Evolutionary conservation across 2,329 filamentous ascomycete species (phyloP), one percentile per base, ranked within the genome.

Genomic region (Fusarium praegraminearum): DNA sequence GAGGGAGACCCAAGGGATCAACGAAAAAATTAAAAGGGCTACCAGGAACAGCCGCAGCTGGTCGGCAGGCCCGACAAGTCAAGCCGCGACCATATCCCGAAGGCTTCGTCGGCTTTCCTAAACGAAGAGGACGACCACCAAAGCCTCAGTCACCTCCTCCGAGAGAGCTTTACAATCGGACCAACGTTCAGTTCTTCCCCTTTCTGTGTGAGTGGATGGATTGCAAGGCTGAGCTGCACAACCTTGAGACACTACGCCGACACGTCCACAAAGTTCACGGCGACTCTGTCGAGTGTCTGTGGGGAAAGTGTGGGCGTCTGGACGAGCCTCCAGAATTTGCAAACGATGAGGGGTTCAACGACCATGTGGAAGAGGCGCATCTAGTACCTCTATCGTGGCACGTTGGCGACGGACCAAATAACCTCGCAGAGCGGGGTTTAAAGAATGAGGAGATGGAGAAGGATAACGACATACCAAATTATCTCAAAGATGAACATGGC

Each of bases 161-260:
- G 1, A 74, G 78, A 45, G 78, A 82, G 15, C 75, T 82, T 30
- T 88, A 86, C 61, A 73, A 77, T 30, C 72, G 68, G 22, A 74
- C 82, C 24, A 74, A 80, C 24, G 81, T 85, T 8, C 77, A 77
- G 7, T 89, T 85, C 70, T 59, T 82, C n/a, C 76, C 81, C 3
- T 91, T 87, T 72, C 62, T 83, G 12, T 91, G 89, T 76, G 87
- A 90, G 75, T 91, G 89, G 89, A 68, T 78, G 24, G 80, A 80
- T 0, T 91, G 89, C 72, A 82, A 80, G 32, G 88, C 88, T 5
- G 86, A 90, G 76, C 79, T 91, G 46, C 87, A 90, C 52, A 91
- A 91, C 71, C 76, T 89, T 59, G 85, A 86, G 15, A 90, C 87
- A 12, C 76, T 91, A 41, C 81, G 84, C 26, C 80, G 78, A 57